A percentile compares a stretch with the other conserved stretches of the same genome.
Conservation (phyloP, 1,284 basidiomycete species). For the Puccinia polysora region DNA sequence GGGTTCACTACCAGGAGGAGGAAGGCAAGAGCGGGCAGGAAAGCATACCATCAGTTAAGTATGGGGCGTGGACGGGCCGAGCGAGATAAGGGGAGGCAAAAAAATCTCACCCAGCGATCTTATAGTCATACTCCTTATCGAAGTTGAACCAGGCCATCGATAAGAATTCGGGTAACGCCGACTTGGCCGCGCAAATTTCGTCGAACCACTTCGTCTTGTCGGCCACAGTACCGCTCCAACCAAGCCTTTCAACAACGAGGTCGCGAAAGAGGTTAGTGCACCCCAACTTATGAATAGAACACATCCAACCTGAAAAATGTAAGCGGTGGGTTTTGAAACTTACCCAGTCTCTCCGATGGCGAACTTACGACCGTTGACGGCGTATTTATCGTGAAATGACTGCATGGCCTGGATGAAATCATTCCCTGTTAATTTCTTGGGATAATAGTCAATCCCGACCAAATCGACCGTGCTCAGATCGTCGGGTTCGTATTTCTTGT, state of each 20-base stretch:
- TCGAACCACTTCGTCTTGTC: constrained; percentile 50
- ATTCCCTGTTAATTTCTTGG: constrained; percentile 45
- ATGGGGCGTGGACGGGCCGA: background rate
- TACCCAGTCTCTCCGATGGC: constrained; percentile 53
- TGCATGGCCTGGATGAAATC: constrained; percentile 51
- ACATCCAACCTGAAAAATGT: background rate
- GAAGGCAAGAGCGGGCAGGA: too few species aligned
- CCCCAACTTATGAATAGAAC: background rate
- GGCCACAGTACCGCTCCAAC: constrained; percentile 46
- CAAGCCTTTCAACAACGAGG: constrained; percentile 46
- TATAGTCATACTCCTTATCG: constrained; percentile 47
- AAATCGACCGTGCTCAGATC: constrained; percentile 50
- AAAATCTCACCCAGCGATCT: constrained; percentile 44
- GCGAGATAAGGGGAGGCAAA: background rate
- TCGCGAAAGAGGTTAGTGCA: background rate
- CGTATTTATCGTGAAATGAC: constrained; percentile 53
- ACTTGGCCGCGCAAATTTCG: constrained; percentile 46
- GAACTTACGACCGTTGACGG: constrained; percentile 48
- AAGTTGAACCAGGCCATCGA: constrained; percentile 53
- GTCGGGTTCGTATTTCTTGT: constrained; percentile 50
- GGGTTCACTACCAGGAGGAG: background rate
- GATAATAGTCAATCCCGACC: constrained; percentile 52
- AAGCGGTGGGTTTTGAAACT: background rate
- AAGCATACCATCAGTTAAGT: too few species aligned
- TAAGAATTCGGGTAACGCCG: constrained; percentile 50